These are phyloP conservation scores for Scedosporium dehoogii DNA, from an alignment of 2,329 filamentous ascomycete genomes.

Conservation along the genomic window DNA sequence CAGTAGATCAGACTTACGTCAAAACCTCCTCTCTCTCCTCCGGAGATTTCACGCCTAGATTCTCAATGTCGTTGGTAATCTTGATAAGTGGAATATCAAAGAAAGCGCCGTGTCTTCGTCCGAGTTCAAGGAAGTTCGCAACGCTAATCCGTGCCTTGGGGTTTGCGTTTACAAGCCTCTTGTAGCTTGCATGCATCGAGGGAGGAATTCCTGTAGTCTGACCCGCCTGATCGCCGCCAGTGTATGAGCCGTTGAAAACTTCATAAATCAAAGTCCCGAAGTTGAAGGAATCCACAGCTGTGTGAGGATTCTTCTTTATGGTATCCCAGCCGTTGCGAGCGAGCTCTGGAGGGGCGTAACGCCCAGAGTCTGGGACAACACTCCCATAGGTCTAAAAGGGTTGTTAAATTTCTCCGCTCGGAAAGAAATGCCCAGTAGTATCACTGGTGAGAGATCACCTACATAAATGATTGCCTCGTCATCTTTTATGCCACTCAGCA, in stretches of 20 bases:
- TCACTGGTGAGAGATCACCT: conserved; percentile 7
- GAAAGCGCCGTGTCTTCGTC: conserved; percentile 70
- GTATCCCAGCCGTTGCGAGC: conserved; percentile 81
- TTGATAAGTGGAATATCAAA: conserved; percentile 91
- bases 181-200: conserved; percentile 85
- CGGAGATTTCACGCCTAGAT: conserved; percentile 77
- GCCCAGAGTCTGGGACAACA: conserved; percentile 71
- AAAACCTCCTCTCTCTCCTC: conserved; percentile 78
- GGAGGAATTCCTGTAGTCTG: conserved; percentile 81
- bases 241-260: conserved; percentile 80
- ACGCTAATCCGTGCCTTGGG: conserved; percentile 82
- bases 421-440: background rate
- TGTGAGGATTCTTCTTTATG: conserved; percentile 72
- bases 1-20: conserved; percentile 32
- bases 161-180: conserved; percentile 76
- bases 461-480: conserved; percentile 90
- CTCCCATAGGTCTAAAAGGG: conserved; percentile 67
- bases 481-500: conserved; percentile 90
- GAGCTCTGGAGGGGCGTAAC: conserved; percentile 82
- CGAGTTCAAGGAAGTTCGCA: conserved; percentile 81
- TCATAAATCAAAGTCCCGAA: conserved; percentile 80
- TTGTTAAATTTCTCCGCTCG: conserved; percentile 9
- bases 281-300: conserved; percentile 79
- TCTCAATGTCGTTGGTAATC: conserved; percentile 86
- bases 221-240: conserved; percentile 65